Evolutionary conservation across 2,329 filamentous ascomycete species (phyloP).

Genomic region (Coccinonectria pachysandricola): DNA sequence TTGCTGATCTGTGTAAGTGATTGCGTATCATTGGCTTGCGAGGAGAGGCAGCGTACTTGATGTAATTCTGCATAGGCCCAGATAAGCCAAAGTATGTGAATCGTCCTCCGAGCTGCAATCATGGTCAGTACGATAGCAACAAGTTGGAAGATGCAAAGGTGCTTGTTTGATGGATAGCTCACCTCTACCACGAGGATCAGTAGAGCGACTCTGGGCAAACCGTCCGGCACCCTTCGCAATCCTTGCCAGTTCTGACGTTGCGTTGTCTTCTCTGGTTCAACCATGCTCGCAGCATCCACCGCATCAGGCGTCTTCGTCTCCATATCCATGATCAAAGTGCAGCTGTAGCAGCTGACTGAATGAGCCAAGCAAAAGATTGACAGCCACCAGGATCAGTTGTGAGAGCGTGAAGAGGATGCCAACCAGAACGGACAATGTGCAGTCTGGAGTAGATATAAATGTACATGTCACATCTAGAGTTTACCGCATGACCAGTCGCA

Average conservation of each 20-base stretch:
- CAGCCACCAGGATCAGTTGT: no score
- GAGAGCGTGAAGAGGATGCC: no score
- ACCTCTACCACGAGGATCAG: slow-evolving; percentile 19
- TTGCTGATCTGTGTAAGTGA: no score
- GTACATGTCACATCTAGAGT: no score
- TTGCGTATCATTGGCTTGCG: neutral
- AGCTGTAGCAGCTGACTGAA: no score
- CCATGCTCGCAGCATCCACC: slow-evolving; percentile 2
- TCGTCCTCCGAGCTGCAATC: slow-evolving; percentile 17
- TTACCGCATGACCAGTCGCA: no score
- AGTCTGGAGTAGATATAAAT: no score
- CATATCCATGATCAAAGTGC: slow-evolving; percentile 1
- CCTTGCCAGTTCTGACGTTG: slow-evolving; percentile 6
- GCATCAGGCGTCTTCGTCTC: slow-evolving; percentile 4
- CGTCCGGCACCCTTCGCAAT: slow-evolving; percentile 18
- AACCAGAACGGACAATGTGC: no score
- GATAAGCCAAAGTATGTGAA: slow-evolving; percentile 23
- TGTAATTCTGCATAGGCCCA: slow-evolving; percentile 23
- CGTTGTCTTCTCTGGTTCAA: slow-evolving; percentile 1
- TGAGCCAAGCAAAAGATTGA: no score
- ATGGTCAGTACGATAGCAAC: neutral
- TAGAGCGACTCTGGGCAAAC: slow-evolving; percentile 16
- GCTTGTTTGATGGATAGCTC: no score
- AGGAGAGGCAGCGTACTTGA: no score
- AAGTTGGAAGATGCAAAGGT: neutral